Conservation (phyloP, 2,329 filamentous ascomycete genomes). For the Westerdykella sp. region DNA sequence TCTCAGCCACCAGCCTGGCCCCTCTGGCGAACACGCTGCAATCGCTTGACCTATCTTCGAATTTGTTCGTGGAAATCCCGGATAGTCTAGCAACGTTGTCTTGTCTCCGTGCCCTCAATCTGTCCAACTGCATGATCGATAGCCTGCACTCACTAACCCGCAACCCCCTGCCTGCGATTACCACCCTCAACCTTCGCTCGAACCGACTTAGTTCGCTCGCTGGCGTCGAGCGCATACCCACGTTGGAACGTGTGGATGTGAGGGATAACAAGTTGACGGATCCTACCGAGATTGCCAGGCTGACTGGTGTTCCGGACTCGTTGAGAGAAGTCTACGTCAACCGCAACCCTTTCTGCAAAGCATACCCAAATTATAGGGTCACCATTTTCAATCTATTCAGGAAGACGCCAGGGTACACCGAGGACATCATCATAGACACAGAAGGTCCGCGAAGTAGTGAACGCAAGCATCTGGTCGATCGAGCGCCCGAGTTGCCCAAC, state of each 20-base stretch:
- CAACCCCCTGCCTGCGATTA: slow-evolving; percentile 86
- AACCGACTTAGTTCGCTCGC: slow-evolving; percentile 84
- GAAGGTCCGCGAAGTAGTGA: slow-evolving; percentile 78
- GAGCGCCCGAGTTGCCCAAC: slow-evolving; percentile 66
- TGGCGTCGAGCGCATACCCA: slow-evolving; percentile 81
- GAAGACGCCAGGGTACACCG: slow-evolving; percentile 77
- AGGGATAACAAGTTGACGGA: slow-evolving; percentile 89
- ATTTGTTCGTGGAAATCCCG: slow-evolving; percentile 89
- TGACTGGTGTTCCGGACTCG: slow-evolving; percentile 77
- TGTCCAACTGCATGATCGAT: slow-evolving; percentile 97
- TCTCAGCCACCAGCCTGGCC: slow-evolving; percentile 67
- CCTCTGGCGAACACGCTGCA: slow-evolving; percentile 83
- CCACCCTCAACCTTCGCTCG: slow-evolving; percentile 80
- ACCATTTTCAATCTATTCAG: slow-evolving; percentile 96
- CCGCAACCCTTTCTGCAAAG: slow-evolving; percentile 86
- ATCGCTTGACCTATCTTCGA: slow-evolving; percentile 86
- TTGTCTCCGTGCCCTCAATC: slow-evolving; percentile 82
- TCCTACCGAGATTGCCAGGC: slow-evolving; percentile 78
- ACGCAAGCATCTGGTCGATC: slow-evolving; percentile 74
- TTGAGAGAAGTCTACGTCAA: slow-evolving; percentile 89
- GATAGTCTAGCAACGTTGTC: slow-evolving; percentile 83
- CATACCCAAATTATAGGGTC: slow-evolving; percentile 76
- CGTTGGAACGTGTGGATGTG: slow-evolving; percentile 82
- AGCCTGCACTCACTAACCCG: slow-evolving; percentile 80
- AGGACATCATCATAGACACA: slow-evolving; percentile 86